Conservation (phyloP, 2,329 filamentous ascomycete genomes). For the Cladosporium oxysporum region DNA sequence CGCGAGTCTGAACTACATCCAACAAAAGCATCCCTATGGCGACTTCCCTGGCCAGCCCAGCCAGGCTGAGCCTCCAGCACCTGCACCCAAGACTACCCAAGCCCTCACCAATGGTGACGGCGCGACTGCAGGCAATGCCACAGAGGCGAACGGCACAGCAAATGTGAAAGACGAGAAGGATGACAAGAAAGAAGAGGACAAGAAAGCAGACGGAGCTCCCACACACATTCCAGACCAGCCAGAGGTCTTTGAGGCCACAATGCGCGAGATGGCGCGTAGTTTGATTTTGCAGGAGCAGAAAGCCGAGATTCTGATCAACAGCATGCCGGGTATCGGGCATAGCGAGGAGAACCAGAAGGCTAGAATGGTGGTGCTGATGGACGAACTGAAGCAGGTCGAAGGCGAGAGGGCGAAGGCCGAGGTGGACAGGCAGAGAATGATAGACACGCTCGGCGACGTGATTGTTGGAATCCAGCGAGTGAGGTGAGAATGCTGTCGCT, state of each 20-base stretch:
- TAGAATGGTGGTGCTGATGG: conserved; percentile 51
- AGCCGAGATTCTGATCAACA: conserved; percentile 75
- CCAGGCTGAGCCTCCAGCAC: conserved; percentile 30
- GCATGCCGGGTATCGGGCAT: conserved; percentile 73
- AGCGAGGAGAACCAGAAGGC: conserved; percentile 76
- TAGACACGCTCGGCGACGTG: conserved; percentile 50
- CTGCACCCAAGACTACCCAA: conserved; percentile 18
- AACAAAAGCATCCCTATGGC: conserved; percentile 44
- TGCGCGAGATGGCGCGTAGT: conserved; percentile 73
- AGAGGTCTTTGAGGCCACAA: conserved; percentile 66
- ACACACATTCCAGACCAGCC: conserved; percentile 59
- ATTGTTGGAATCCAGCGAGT: conserved; percentile 36
- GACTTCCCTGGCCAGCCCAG: conserved; percentile 47
- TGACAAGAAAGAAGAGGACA: conserved; percentile 17
- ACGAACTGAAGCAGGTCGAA: conserved; percentile 46
- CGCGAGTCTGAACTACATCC: conserved; percentile 47
- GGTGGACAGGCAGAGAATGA: conserved; percentile 44
- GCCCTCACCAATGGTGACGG: conserved; percentile 27
- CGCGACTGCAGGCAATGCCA: conserved; percentile 1
- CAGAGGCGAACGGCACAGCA: conserved; percentile 26
- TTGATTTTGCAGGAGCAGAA: conserved; percentile 79
- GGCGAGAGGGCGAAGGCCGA: conserved; percentile 44
- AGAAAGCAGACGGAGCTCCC: conserved; percentile 11
- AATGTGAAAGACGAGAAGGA: conserved; percentile 13
- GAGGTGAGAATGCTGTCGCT: conserved; percentile 33